Conservation (phyloP, 2,329 filamentous ascomycete species). For the Xylaria sp. region DNA sequence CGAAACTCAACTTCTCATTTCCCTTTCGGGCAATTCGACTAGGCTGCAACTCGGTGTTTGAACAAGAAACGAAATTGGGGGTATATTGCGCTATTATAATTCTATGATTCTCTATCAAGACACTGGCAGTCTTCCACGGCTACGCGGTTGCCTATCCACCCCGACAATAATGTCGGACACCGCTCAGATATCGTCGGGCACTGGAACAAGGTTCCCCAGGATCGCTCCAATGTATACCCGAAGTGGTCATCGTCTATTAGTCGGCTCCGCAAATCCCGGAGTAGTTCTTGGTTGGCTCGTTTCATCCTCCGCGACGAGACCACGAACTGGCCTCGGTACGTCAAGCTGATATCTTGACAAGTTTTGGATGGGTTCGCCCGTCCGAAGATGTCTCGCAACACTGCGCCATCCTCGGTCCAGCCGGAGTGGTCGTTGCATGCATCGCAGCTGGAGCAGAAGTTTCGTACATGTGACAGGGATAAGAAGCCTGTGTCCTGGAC, state of each 20-base stretch:
- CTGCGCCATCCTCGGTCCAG: constrained; percentile 31
- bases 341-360: constrained; percentile 38
- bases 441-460: constrained; percentile 38
- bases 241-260: constrained; percentile 31
- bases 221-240: constrained; percentile 37
- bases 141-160: constrained; percentile 39
- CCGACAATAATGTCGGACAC: constrained; percentile 38
- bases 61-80: constrained; percentile 19
- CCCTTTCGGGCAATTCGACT: not conserved
- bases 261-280: constrained; percentile 30
- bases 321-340: constrained; percentile 39
- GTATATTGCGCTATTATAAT: constrained; percentile 25
- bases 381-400: constrained; percentile 36
- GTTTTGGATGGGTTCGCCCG: constrained; percentile 29
- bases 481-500: constrained; percentile 38
- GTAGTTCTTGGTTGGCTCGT: constrained; percentile 32
- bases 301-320: constrained; percentile 38
- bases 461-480: constrained; percentile 38
- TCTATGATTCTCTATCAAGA: constrained; percentile 34
- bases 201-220: constrained; percentile 37
- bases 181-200: constrained; percentile 40
- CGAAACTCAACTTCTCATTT: not conserved
- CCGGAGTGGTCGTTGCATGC: constrained; percentile 40
- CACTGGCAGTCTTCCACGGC: constrained; percentile 39
- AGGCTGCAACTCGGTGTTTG: not conserved